These are phyloP conservation scores for Talaromyces adpressus DNA, from an alignment of 495 filamentous ascomycete species.

Conservation along the genomic window DNA sequence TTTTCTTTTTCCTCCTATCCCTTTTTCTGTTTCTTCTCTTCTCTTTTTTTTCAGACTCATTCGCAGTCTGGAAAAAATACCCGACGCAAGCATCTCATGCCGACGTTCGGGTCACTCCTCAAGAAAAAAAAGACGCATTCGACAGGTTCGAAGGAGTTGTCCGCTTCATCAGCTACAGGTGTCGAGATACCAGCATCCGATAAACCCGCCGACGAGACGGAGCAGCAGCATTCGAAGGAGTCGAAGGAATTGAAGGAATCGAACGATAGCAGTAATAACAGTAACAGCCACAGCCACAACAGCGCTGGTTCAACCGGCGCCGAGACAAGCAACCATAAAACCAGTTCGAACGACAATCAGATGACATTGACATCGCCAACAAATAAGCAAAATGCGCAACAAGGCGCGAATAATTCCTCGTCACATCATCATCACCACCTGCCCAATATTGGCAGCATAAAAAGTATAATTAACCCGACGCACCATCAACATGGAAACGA, in stretches of 20 bases:
- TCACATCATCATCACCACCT: conserved; percentile 21
- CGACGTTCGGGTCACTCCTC: conserved; percentile 62
- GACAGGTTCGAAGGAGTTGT: conserved; percentile 47
- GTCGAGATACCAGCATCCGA: conserved; percentile 22
- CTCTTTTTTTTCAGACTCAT: conserved; percentile 10
- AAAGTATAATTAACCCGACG: conserved; percentile 33
- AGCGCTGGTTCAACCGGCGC: conserved; percentile 28
- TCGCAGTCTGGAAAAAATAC: conserved; percentile 9
- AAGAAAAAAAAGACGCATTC: conserved; percentile 95
- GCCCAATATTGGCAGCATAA: conserved; percentile 37
- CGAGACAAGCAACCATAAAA: conserved; percentile 16
- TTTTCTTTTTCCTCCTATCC: conserved; percentile 3
- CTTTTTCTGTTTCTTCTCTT: conserved; percentile 6
- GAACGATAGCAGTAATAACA: conserved; percentile 6
- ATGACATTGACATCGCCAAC: conserved; percentile 3
- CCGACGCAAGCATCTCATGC: conserved; percentile 21
- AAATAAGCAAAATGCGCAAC: conserved; percentile 2
- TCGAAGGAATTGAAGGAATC: conserved; percentile 13
- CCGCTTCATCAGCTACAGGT: conserved; percentile 48
- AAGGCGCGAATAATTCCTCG: conserved; percentile 3
- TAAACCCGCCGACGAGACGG: conserved; percentile 18
- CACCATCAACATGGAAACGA: conserved; percentile 16
- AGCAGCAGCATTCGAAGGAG: conserved; percentile 6
- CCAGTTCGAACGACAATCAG: not conserved
- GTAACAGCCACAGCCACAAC: not conserved